These are phyloP conservation scores for Inga oerstediana DNA, from an alignment of 306 rosid genomes.

Conservation along the genomic window DNA sequence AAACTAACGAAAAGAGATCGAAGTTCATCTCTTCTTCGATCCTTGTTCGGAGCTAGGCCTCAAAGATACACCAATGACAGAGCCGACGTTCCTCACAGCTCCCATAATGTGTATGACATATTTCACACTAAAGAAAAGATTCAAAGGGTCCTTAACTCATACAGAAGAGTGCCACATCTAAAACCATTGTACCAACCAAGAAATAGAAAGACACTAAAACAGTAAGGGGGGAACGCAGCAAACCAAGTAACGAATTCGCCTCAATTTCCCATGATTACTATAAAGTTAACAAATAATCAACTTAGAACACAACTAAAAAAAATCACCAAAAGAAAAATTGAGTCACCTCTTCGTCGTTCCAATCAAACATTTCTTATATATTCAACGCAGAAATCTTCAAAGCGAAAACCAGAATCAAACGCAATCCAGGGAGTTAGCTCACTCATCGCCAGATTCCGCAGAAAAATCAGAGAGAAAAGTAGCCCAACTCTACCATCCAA, in stretches of 20 bases:
- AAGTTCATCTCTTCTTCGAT: not conserved
- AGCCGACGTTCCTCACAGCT: not conserved
- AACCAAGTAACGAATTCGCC: not conserved
- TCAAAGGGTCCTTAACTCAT: not conserved
- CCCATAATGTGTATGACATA: not conserved
- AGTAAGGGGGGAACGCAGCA: not conserved
- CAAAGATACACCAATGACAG: not conserved
- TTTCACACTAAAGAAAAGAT: not conserved
- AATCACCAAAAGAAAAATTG: not conserved
- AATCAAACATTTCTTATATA: constrained; percentile 74
- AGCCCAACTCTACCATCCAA: constrained; percentile 30
- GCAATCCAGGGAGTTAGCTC: constrained; percentile 36
- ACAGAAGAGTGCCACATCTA: not conserved
- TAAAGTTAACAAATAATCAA: not conserved
- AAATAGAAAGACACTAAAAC: not conserved
- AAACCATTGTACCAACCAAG: not conserved
- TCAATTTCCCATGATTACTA: not conserved
- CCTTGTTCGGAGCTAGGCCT: not conserved
- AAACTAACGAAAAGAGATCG: not conserved
- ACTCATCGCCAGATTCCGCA: constrained; percentile 70
- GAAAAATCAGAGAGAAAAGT: constrained; percentile 32
- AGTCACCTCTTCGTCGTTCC: constrained; percentile 74
- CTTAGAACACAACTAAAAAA: not conserved
- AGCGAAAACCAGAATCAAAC: constrained; percentile 47
- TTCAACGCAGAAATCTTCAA: constrained; percentile 37